phyloP scores from a whole-genome alignment of 83 land plant species.

The Diphasiastrum complanatum region DNA sequence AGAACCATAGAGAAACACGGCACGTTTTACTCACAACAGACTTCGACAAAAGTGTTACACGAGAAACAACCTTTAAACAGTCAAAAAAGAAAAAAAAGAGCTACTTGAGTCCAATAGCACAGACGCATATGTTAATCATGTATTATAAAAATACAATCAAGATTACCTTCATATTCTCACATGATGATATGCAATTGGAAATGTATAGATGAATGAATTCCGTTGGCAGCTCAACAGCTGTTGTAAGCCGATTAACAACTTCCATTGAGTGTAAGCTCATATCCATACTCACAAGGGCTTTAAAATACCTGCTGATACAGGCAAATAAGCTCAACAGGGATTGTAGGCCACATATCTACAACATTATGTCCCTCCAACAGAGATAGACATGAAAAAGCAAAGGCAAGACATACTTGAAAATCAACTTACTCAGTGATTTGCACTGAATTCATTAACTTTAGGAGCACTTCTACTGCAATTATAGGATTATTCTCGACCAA shows the following conservation, averaged over 20 bases:
- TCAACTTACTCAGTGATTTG: slow-evolving; percentile 79
- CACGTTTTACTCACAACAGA: too few relatives aligned
- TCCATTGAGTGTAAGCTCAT: slow-evolving; percentile 99
- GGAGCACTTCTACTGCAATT: slow-evolving; percentile 88
- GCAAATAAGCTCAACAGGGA: not conserved
- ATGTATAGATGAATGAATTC: slow-evolving; percentile 91
- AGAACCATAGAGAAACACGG: too few relatives aligned
- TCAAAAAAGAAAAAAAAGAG: too few relatives aligned
- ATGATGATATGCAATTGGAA: slow-evolving; percentile 80
- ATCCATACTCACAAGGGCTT: slow-evolving; percentile 89
- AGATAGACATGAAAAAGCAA: not conserved
- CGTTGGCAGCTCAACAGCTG: slow-evolving; percentile 83
- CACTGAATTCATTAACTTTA: slow-evolving; percentile 77
- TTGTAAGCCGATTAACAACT: slow-evolving; percentile 95
- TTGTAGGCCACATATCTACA: too few relatives aligned
- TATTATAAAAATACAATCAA: not conserved
- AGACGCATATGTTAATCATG: too few relatives aligned
- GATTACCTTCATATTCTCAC: slow-evolving; percentile 77
- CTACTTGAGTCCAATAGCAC: too few relatives aligned
- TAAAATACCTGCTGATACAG: slow-evolving; percentile 52
- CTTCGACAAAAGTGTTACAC: too few relatives aligned
- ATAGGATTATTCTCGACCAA: slow-evolving; percentile 90
- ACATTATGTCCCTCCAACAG: too few relatives aligned
- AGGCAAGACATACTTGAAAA: not conserved
- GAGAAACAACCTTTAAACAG: too few relatives aligned